Percentiles rank a stretch among this genome's conserved stretches.
Conservation (phyloP, 257 asterid genomes). For the Plantago ovata region DNA sequence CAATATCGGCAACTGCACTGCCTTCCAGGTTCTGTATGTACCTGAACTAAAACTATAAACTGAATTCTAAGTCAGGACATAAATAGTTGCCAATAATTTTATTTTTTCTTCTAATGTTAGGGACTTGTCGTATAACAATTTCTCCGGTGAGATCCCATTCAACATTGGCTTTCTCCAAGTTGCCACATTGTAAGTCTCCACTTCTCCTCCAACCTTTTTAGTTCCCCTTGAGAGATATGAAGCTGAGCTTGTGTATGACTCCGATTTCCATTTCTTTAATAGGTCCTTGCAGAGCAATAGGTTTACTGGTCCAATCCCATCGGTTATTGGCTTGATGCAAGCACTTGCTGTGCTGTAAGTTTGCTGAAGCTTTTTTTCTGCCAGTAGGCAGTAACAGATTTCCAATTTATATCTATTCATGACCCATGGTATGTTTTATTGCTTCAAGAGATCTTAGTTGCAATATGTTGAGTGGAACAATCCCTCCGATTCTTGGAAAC, state of each 20-base stretch:
- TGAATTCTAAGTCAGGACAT: background rate
- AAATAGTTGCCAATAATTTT: conserved; percentile 1
- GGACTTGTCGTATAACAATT: conserved; percentile 85
- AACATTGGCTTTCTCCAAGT: conserved; percentile 98
- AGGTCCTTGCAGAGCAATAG: conserved; percentile 62
- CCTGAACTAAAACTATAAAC: conserved; percentile 13
- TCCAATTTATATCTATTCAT: background rate
- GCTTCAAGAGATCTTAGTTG: conserved; percentile 74
- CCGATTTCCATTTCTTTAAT: background rate
- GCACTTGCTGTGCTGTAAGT: conserved; percentile 98
- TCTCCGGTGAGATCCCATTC: conserved; percentile 84
- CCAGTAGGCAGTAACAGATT: too few relatives aligned
- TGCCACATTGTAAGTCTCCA: conserved; percentile 79
- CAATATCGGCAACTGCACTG: conserved; percentile 83
- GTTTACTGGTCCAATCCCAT: conserved; percentile 76
- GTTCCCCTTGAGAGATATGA: background rate
- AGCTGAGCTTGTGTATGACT: background rate
- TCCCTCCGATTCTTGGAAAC: conserved; percentile 92
- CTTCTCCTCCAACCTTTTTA: background rate
- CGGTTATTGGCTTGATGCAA: conserved; percentile 96
- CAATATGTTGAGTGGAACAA: conserved; percentile 77
- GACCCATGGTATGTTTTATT: background rate
- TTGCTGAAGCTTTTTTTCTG: background rate
- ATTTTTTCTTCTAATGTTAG: conserved; percentile 29
- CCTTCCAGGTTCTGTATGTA: conserved; percentile 99